These are phyloP conservation scores for Camellia japonica DNA, from an alignment of 148 eudicot species.

Conservation along the genomic window DNA sequence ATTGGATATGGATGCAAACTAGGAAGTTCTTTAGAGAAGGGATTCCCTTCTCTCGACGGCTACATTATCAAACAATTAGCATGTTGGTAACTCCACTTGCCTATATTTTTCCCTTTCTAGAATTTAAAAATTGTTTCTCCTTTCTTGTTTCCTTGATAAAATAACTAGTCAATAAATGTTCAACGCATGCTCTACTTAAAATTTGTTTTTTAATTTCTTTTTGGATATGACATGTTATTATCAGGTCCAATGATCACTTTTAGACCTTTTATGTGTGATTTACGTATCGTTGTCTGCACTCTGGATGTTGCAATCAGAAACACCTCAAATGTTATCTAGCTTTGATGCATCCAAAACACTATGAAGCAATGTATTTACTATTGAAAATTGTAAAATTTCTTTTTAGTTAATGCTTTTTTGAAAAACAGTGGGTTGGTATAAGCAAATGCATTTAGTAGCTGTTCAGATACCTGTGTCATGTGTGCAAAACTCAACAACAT, in stretches of 20 bases:
- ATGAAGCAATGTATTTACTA: background rate
- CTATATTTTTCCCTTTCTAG: background rate
- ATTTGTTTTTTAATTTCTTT: background rate
- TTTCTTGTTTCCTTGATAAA: no score
- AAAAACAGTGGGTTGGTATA: background rate
- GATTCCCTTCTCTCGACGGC: background rate
- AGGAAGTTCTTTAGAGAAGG: background rate
- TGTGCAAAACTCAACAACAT: background rate
- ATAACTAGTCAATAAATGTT: background rate
- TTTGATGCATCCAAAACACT: constrained; percentile 1
- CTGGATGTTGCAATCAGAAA: background rate
- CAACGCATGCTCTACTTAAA: background rate
- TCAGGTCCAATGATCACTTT: background rate
- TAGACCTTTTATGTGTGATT: background rate
- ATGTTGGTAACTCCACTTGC: background rate
- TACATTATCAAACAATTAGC: background rate
- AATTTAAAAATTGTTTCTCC: no score
- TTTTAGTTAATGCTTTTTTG: background rate
- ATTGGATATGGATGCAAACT: background rate
- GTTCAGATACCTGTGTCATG: background rate
- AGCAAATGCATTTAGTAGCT: background rate
- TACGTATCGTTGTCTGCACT: background rate
- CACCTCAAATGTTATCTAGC: background rate
- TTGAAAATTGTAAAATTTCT: background rate
- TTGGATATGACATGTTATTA: background rate